These are phyloP conservation scores for Glomus cerebriforme DNA, from an alignment of 192 early-diverging fungal species.

Conservation along the genomic window DNA sequence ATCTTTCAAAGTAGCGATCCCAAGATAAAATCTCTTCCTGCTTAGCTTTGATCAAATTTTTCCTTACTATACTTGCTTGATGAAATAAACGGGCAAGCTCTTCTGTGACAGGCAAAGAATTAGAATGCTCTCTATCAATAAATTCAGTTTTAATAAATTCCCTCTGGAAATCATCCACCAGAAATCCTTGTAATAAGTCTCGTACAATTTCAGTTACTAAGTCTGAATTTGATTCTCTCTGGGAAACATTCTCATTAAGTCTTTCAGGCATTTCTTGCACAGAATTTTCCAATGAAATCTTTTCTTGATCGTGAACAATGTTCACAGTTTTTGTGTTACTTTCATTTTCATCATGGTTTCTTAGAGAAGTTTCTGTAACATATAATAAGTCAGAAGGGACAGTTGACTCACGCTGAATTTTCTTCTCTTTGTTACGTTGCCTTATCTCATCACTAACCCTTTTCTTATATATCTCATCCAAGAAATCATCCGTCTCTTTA, in stretches of 20 bases:
- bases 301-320: too few species aligned
- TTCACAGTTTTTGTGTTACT: too few species aligned
- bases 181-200: conserved; percentile 18
- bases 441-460: too few species aligned
- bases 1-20: conserved; percentile 5
- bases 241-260: neutral
- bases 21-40: conserved; percentile 19
- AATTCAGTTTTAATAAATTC: conserved; percentile 11
- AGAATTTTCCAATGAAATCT: too few species aligned
- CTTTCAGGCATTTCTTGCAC: too few species aligned
- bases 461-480: too few species aligned
- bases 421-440: too few species aligned
- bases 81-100: conserved; percentile 6
- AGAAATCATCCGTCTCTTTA: too few species aligned
- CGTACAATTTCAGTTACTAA: conserved; percentile 2
- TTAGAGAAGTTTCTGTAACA: too few species aligned
- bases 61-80: conserved; percentile 9
- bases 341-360: too few species aligned
- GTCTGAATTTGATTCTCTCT: neutral
- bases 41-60: conserved; percentile 15
- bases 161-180: neutral
- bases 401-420: too few species aligned
- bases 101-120: neutral
- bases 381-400: too few species aligned
- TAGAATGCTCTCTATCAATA: conserved; percentile 11